Conservation (phyloP, 306 rosid genomes). For the Cucumis hystrix region DNA sequence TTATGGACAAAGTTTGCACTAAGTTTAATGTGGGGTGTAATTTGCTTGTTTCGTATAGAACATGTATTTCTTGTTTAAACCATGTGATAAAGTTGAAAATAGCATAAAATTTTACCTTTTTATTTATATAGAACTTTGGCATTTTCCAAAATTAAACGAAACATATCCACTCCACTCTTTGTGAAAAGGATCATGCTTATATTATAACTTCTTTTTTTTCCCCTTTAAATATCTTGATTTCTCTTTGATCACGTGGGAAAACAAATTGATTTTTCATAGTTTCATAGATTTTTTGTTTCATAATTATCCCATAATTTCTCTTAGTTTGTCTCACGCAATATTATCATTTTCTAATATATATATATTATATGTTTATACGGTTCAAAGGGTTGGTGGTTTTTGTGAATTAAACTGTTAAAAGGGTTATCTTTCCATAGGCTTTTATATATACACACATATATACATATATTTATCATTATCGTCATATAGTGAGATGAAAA, state of each 20-base stretch:
- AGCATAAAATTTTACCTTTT: background rate
- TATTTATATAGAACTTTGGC: slow-evolving; percentile 24
- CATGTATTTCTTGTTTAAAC: slow-evolving; percentile 14
- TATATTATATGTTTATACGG: background rate
- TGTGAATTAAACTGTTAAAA: background rate
- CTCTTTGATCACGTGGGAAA: background rate
- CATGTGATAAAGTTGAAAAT: slow-evolving; percentile 1
- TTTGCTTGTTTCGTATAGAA: slow-evolving; percentile 9
- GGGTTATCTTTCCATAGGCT: background rate
- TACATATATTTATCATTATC: too few species aligned
- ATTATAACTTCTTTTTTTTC: background rate
- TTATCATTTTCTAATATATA: background rate
- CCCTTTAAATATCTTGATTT: background rate
- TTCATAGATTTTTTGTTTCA: background rate
- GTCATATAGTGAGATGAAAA: too few species aligned
- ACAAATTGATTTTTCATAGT: background rate
- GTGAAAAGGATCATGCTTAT: background rate
- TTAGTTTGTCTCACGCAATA: background rate
- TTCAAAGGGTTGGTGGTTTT: background rate
- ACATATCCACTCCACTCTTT: slow-evolving; percentile 21
- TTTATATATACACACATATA: too few species aligned
- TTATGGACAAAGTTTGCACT: background rate
- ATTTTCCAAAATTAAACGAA: slow-evolving; percentile 26
- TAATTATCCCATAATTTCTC: background rate
- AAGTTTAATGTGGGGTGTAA: background rate